Base-by-base conservation (phyloP, 2,329 filamentous ascomycete species). In the Aspergillus sojae region DNA sequence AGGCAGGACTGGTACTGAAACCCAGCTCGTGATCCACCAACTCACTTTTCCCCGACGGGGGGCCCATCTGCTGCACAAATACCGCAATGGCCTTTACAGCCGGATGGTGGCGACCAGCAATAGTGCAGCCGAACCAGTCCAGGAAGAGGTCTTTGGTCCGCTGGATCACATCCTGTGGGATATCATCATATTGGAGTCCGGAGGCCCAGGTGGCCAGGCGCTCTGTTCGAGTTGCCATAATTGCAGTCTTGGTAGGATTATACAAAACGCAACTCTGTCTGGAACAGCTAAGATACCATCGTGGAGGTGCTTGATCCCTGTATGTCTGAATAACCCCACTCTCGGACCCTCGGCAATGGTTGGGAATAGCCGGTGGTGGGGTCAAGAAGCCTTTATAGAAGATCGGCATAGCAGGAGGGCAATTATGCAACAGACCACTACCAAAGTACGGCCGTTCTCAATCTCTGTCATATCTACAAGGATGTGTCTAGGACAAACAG, bases 101-200 rank as follows among this genome's bases (percentile, higher is more conserved):
- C 21, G 73, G 68, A 53, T 75, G 74, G 53, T 67, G 57, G 10
- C 74, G 70, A 4, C 74, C 74, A 19, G 74, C 74, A 45, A 75
- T 72, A 19, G 72, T 62, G 64, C 74, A 76, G 14, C 70, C 74
- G 1, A 76, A 58, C 45, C 70, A 72, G 57, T 76, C 74, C 12
- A 74, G 50, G 57, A 75, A 76, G 39, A 75, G 71, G 48, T 74
- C 73, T 43, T 74, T 75, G 7, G 74, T 75, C 21, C 73, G 71
- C 53, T 74, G 60, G 26, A 76, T 57, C 2, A 72, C 72, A 52
- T 70, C 48, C 16, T 64, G 43, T 4, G 72, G 70, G 21, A 74
- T 68, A 30, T 72, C 67, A 3, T 59, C 28, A 56, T 71, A 74
- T 28, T 65, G 58, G 19, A 73, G 62, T n/a, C 16, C 39, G 5